Evolutionary conservation across 2,329 filamentous ascomycete species (phyloP), one percentile per base, ranked within the genome.

Genomic region (Calonectria pseudoturangicola): DNA sequence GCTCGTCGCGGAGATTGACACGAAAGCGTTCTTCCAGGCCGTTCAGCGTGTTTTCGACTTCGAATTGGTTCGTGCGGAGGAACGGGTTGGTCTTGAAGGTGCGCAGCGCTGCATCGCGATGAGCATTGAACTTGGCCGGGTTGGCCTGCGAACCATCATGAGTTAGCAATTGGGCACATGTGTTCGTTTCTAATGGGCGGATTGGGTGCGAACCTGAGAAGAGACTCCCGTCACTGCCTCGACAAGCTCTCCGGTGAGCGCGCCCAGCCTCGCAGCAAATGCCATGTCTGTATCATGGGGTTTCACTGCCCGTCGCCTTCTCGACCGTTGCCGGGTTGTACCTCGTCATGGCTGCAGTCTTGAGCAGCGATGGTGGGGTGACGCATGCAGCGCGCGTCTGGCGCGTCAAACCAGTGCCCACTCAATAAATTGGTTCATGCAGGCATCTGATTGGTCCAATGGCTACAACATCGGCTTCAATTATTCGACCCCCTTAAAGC

Each of bases 1-100:
- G 86, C 47, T 91, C 91, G 78, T 98, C 96, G 74, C 94, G 92
- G 80, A 94, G 93, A 60, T 95, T 89, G 67, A 98, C 89, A 39
- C 92, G 90, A 78, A 98, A 97, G 78, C 96, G 95, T 85, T 98
- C 97, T 76, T 96, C 93, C 3, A 98, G 87, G 1, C 94, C 94
- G 62, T 91, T 87, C 2, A 96, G 87, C 43, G 88, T 89, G 45
- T 89, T 88, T 47, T 89, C 86, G 25, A 96, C 90, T 54, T 94
- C 92, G 80, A 96, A 96, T 76, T 94, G 93, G 79, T 96, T 94
- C 1, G 93, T 94, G 45, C 93, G 90, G 41, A 90, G 86, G 81
- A 90, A 91, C 58, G 84, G 89, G 76, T 92, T 87, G 39, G 88
- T 84, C 63, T 88, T 89, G 43, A 93, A 81, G 58, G 80, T 86